phyloP scores from a whole-genome alignment of 2,329 filamentous ascomycete species.

The Neofusicoccum ribis region DNA sequence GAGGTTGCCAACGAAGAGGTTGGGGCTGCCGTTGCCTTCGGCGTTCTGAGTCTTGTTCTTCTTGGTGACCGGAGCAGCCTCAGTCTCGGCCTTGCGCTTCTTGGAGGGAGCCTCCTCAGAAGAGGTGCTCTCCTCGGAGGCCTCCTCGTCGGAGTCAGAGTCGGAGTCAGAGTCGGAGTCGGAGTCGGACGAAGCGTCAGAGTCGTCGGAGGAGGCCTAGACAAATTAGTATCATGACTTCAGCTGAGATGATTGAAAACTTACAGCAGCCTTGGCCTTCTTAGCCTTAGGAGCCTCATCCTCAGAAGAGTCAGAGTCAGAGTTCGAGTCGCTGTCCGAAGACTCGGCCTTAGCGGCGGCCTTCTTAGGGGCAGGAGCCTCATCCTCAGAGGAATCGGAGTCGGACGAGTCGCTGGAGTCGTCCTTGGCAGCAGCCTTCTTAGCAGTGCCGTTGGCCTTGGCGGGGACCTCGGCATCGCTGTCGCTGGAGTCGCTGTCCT shows the following conservation, averaged over 20 bases:
- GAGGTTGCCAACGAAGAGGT: constrained; percentile 86
- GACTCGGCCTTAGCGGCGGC: constrained; percentile 20
- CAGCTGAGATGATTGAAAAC: neutral
- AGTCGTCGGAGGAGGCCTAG: constrained; percentile 1
- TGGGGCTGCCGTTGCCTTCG: constrained; percentile 53
- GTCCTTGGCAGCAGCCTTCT: constrained; percentile 33
- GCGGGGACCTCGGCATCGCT: constrained; percentile 28
- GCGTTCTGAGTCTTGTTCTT: constrained; percentile 64
- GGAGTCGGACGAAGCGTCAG: neutral
- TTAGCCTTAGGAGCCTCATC: constrained; percentile 14
- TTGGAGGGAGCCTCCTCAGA: constrained; percentile 51
- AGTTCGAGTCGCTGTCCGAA: constrained; percentile 22
- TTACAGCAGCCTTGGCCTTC: constrained; percentile 16
- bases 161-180: constrained; percentile 19
- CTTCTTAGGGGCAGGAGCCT: constrained; percentile 23
- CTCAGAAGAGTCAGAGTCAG: constrained; percentile 23
- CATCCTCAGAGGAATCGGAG: constrained; percentile 41
- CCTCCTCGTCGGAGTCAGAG: constrained; percentile 22
- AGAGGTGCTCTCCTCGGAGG: constrained; percentile 35
- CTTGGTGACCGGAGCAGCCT: constrained; percentile 58
- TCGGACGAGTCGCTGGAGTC: constrained; percentile 27
- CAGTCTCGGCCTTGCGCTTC: constrained; percentile 67
- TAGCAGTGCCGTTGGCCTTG: constrained; percentile 36
- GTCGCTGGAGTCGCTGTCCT: constrained; percentile 24
- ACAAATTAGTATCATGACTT: neutral